Evolutionary conservation across 2,329 filamentous ascomycete genomes (phyloP).

Genomic region (Alternaria conjuncta): DNA sequence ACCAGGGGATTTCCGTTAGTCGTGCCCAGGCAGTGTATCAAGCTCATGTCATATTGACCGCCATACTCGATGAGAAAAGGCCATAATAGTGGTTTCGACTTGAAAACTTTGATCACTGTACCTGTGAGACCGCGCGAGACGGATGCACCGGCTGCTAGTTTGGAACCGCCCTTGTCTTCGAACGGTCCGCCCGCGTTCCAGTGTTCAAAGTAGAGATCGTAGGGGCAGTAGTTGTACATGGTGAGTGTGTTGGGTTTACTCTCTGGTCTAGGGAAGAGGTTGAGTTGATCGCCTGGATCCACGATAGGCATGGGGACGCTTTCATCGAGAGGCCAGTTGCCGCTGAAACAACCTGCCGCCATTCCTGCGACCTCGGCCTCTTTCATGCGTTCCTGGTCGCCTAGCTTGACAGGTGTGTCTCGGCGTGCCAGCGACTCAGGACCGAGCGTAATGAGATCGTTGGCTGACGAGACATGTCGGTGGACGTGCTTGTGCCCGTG

Average conservation of each 20-base stretch:
- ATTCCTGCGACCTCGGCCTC: no score
- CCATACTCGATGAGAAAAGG: no score
- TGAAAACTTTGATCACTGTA: constrained; percentile 4
- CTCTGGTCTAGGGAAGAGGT: constrained; percentile 14
- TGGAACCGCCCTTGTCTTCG: no score
- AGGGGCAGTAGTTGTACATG: constrained; percentile 27
- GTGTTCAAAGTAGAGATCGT: constrained; percentile 3
- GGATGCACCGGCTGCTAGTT: not conserved
- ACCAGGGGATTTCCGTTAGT: not conserved
- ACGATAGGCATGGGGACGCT: constrained; percentile 11
- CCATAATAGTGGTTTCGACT: not conserved
- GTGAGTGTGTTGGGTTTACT: constrained; percentile 16
- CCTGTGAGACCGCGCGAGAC: constrained; percentile 9
- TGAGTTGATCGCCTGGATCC: constrained; percentile 12
- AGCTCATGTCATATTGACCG: constrained; percentile 22
- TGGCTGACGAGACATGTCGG: not conserved
- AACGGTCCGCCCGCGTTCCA: no score
- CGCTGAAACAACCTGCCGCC: no score
- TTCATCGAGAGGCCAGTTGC: no score
- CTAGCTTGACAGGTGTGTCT: not conserved
- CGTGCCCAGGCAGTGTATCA: constrained; percentile 21
- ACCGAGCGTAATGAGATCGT: not conserved
- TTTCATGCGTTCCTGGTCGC: no score
- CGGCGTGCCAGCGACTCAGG: not conserved
- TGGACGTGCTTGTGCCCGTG: not conserved